Base-by-base conservation (phyloP, 805 yeast species). In the Hagleromyces aurorensis region DNA sequence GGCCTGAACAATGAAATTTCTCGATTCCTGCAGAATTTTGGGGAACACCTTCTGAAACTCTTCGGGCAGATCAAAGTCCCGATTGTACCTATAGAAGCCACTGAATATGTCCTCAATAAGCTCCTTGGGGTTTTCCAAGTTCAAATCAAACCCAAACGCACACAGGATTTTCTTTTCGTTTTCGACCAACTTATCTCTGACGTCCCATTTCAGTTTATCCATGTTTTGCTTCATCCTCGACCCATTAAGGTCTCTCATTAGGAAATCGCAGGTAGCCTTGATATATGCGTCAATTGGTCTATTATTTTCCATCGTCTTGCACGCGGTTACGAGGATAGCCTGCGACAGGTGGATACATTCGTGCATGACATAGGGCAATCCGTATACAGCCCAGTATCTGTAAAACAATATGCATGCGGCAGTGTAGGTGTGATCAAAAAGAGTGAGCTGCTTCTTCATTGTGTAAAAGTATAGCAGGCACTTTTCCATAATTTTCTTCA, bases 161-260 rank as follows among this genome's bases (percentile, higher is more conserved):
- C 57, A 50, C 7, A 57, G 24, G 3, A 55, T 36, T 25, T 34
- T 40, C 33, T 51, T 55, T 27, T 57, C 62, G 25, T 52, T 48
- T 10, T 43, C 45, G 4, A 55, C 52, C 24, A 57, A 29, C 30
- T 50, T 48, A 36, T 57, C 62, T 30, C 57, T 50, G 4, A 53
- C 44, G 27, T 52, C 57, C 62, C 62, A 57, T 32, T 54, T 55
- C 27, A 55, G 43, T 36, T 55, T 57, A 32, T 57, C 62, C 24
- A 53, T 25, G 25, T 55, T 52, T 15, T 38, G 42, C 23, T 39
- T 38, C 14, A 39, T 41, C 29, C 43, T 45, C 27, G 34, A 31
- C 7, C 42, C 42, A 3, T 45, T 43, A 16, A 40, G 26, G 22
- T 41, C 44, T 33, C 48, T 46, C 29, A 44, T 16, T 23, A 49